These are phyloP conservation scores for Populus deltoides DNA, from an alignment of 345 rosid species.

Conservation along the genomic window DNA sequence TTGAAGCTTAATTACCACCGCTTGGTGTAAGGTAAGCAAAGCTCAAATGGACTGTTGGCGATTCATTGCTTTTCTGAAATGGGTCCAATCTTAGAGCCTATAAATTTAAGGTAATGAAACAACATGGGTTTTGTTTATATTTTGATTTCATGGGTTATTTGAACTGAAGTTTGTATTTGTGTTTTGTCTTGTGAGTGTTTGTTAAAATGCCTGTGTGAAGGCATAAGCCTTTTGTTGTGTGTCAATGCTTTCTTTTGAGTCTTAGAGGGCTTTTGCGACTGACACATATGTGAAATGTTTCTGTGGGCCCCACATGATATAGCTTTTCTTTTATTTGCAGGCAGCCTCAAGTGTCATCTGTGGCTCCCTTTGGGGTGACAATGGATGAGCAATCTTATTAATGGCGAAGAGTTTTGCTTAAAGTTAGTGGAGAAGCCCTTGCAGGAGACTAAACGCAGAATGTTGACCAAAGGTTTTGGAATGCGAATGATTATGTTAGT, in stretches of 20 bases:
- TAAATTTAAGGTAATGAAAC: constrained; percentile 42
- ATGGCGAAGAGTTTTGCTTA: too few species aligned
- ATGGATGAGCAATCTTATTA: constrained; percentile 41
- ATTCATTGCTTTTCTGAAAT: constrained; percentile 46
- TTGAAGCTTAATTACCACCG: constrained; percentile 23
- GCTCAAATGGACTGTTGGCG: constrained; percentile 27
- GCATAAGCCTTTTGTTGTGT: neutral
- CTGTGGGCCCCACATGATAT: neutral
- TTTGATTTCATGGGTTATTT: neutral
- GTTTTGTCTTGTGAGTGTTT: constrained; percentile 24
- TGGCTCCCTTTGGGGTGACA: constrained; percentile 52
- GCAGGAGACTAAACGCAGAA: too few species aligned
- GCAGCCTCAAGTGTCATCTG: constrained; percentile 48
- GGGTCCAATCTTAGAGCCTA: constrained; percentile 46
- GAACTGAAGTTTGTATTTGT: neutral
- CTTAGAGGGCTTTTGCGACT: too few species aligned
- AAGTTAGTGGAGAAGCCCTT: too few species aligned
- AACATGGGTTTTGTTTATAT: neutral
- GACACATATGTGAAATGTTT: too few species aligned
- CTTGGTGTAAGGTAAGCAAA: constrained; percentile 19
- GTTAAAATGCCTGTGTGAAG: constrained; percentile 41
- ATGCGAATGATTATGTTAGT: too few species aligned
- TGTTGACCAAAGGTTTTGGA: too few species aligned
- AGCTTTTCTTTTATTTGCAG: constrained; percentile 35
- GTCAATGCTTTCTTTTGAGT: constrained; percentile 16